Conservation (phyloP, 495 filamentous ascomycete genomes). For the Podospora fimiseda region DNA sequence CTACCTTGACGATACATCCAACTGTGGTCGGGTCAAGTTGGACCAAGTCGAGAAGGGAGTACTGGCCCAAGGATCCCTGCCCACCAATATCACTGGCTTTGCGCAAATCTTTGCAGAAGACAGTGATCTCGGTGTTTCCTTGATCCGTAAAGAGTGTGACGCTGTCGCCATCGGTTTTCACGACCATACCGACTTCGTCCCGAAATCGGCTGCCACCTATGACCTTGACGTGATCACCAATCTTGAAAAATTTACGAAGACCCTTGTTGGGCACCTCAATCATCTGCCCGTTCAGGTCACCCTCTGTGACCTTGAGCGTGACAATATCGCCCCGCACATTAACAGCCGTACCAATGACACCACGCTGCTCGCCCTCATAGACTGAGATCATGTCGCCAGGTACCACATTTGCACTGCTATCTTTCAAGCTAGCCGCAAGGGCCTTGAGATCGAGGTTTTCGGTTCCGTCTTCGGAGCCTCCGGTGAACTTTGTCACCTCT, state of each 20-base stretch:
- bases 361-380: conserved; percentile 92
- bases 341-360: conserved; percentile 75
- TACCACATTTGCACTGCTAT: conserved; percentile 64
- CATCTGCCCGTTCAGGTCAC: conserved; percentile 70
- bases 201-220: conserved; percentile 89
- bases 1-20: conserved; percentile 88
- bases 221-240: conserved; percentile 97
- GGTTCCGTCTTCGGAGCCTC: conserved; percentile 79
- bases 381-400: conserved; percentile 93
- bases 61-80: conserved; percentile 71
- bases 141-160: conserved; percentile 90
- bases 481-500: conserved; percentile 91
- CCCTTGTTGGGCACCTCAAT: conserved; percentile 92
- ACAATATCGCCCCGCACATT: conserved; percentile 92
- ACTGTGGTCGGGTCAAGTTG: conserved; percentile 91
- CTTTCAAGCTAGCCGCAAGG: conserved; percentile 78
- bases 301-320: conserved; percentile 77
- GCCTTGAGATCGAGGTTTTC: conserved; percentile 90
- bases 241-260: conserved; percentile 84
- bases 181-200: conserved; percentile 95
- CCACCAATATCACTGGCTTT: conserved; percentile 86
- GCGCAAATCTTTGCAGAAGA: conserved; percentile 95
- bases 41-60: conserved; percentile 86
- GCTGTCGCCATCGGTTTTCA: conserved; percentile 80
- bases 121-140: conserved; percentile 85